Base-by-base conservation (phyloP, 2,329 filamentous ascomycete genomes). In the Alternaria atra region DNA sequence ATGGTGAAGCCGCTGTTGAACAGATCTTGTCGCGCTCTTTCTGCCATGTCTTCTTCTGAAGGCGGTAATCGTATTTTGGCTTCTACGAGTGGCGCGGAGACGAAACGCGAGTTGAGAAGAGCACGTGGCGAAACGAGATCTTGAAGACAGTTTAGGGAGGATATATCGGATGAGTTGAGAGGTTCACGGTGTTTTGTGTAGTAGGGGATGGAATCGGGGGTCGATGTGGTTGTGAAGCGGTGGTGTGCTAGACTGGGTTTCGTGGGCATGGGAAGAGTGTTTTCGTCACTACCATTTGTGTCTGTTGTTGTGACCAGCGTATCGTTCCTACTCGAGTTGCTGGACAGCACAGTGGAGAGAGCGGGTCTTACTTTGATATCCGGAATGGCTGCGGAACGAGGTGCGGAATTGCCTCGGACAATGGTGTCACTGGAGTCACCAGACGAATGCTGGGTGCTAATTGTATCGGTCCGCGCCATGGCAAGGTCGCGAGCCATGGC, bases 71-170 rank as follows among this genome's bases (percentile, higher is more conserved):
- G 70, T 55, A 80, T 78, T 53, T 73, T 70, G 27, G 77, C 77
- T 61, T 80, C 77, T 23, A 79, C 65, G 6, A 78, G 67, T 13
- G 77, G 78, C 6, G 77, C 74, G 12, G 76, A 77, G 30, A 80
- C 73, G 60, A 78, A 79, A 44, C 71, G 72, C 4, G 76, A 77
- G 44, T 70, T 74, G 42, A 79, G 68, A 4, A 79, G 64, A 3
- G 72, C 72, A 23, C 61, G 66, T 0, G 76, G 72, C 7, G 75
- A 77, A 6, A 80, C 79, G 5, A 79, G 73, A 34, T 80, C 75
- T 66, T 81, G 75, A 5, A 81, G 71, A 5, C 74, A 66, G 52
- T 76, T 78, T 13, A 81, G 73, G 1, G 78, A 79, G n/a, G 73
- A 73, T 4, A 72, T 59, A 64, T 81, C 80, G 0, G 77, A 75